Evolutionary conservation across 164 flowering plant species (phyloP).

Genomic region (Amborella trichopoda): DNA sequence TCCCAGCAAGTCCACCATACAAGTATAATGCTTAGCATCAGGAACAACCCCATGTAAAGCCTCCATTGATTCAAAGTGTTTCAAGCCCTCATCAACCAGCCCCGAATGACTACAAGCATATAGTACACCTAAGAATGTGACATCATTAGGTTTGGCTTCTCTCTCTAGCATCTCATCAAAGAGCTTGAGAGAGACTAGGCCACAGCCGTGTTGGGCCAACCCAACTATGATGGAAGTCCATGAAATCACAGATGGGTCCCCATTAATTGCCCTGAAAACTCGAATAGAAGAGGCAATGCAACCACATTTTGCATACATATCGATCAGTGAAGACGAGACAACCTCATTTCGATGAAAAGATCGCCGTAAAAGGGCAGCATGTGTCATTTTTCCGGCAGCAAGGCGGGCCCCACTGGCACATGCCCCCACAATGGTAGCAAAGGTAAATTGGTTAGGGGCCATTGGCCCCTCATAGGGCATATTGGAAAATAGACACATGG

Average conservation of each 20-base stretch:
- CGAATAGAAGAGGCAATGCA: slow-evolving; percentile 4
- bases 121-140: slow-evolving; percentile 10
- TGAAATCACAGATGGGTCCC: slow-evolving; percentile 33
- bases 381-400: slow-evolving; percentile 11
- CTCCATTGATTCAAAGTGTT: slow-evolving; percentile 5
- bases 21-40: slow-evolving; percentile 12
- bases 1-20: slow-evolving; percentile 20
- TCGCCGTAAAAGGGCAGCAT: slow-evolving; percentile 6
- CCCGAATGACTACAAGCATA: slow-evolving; percentile 12
- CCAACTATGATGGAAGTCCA: slow-evolving; percentile 52
- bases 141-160: slow-evolving; percentile 12
- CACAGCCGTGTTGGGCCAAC: slow-evolving; percentile 23
- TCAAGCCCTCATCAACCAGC: slow-evolving; percentile 11
- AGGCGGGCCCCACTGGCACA: slow-evolving; percentile 17
- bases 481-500: slow-evolving; percentile 10
- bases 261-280: slow-evolving; percentile 8
- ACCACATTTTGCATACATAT: slow-evolving; percentile 28
- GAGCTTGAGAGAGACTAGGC: slow-evolving; percentile 21
- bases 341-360: slow-evolving; percentile 3
- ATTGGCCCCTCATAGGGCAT: slow-evolving; percentile 7
- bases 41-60: slow-evolving; percentile 14
- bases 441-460: slow-evolving; percentile 15
- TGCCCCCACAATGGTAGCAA: slow-evolving; percentile 15
- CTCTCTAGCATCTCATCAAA: slow-evolving; percentile 31
- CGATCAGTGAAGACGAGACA: slow-evolving; percentile 14